A percentile compares a stretch with the other conserved stretches of the same genome.
phyloP scores from a whole-genome alignment of 2,329 filamentous ascomycete genomes.

The Epichloe coenophiala region DNA sequence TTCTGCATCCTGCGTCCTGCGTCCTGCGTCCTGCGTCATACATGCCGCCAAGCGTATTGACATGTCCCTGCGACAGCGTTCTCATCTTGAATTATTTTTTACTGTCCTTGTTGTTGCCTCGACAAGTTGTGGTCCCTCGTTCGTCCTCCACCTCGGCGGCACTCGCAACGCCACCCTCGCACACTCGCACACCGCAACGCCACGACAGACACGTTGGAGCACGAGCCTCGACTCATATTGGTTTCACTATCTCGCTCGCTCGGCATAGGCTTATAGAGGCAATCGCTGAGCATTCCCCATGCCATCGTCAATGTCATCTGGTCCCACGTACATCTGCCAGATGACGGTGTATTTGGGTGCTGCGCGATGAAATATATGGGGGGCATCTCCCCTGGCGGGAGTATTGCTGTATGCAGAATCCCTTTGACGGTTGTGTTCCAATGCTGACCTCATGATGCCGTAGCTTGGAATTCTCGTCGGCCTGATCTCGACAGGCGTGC shows the following conservation, averaged over 20 bases:
- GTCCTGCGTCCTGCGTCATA: neutral
- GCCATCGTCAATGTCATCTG: neutral
- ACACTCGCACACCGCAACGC: constrained; percentile 2
- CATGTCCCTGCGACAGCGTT: neutral
- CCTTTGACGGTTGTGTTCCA: neutral
- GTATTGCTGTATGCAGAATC: constrained; percentile 50
- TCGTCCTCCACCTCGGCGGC: too few species aligned
- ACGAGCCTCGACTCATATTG: constrained; percentile 2
- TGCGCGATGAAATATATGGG: constrained; percentile 57
- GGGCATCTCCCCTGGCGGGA: constrained; percentile 66
- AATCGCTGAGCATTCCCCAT: neutral
- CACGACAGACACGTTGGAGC: neutral
- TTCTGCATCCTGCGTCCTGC: neutral
- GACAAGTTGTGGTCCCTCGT: too few species aligned
- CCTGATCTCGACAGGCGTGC: constrained; percentile 82
- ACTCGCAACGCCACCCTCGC: too few species aligned
- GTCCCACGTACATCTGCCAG: constrained; percentile 19
- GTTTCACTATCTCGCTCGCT: neutral
- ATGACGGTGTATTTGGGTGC: constrained; percentile 30
- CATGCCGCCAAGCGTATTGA: neutral
- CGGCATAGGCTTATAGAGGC: neutral
- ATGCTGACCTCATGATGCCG: neutral
- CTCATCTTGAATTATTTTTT: neutral
- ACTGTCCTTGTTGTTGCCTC: neutral
- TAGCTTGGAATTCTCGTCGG: constrained; percentile 90